Percentiles rank a stretch among this genome's conserved stretches.
Conservation (phyloP, 768 basidiomycete species). For the Mycena capillaripes region DNA sequence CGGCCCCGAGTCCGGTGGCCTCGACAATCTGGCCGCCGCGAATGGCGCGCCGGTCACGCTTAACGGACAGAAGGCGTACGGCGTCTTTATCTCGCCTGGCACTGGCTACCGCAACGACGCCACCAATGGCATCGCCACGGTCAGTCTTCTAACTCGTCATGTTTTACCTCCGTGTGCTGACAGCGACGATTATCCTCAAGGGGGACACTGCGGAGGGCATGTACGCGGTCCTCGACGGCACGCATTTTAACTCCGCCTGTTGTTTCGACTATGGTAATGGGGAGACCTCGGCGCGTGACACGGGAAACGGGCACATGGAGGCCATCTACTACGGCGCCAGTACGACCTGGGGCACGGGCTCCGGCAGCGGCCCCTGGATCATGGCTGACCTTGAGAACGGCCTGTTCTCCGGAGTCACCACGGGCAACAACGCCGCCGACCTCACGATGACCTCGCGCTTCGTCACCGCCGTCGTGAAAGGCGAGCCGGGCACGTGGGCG, state of each 20-base stretch:
- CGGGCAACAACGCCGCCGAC: constrained; percentile 16
- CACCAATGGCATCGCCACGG: constrained; percentile 29
- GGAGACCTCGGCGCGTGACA: constrained; percentile 26
- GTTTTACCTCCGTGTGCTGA: constrained; percentile 12
- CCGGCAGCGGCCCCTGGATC: constrained; percentile 33
- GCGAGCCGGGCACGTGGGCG: no score
- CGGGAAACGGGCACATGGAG: constrained; percentile 28
- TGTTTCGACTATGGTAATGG: constrained; percentile 36
- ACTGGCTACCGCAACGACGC: no score
- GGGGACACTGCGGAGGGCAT: constrained; percentile 29
- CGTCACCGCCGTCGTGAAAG: no score
- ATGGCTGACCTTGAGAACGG: constrained; percentile 28
- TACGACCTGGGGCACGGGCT: constrained; percentile 25
- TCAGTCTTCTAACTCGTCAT: constrained; percentile 3
- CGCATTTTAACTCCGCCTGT: constrained; percentile 27
- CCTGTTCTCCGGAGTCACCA: constrained; percentile 19
- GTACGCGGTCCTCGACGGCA: no score
- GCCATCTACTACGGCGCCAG: constrained; percentile 29
- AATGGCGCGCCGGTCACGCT: constrained; percentile 30
- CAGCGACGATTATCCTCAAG: constrained; percentile 20
- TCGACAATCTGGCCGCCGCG: constrained; percentile 30
- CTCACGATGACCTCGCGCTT: constrained; percentile 30
- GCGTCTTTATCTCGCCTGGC: no score
- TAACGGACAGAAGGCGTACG: no score
- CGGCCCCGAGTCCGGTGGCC: constrained; percentile 18